phyloP scores from a whole-genome alignment of 1,139 yeast species.

The Petasospora rhodanensis region DNA sequence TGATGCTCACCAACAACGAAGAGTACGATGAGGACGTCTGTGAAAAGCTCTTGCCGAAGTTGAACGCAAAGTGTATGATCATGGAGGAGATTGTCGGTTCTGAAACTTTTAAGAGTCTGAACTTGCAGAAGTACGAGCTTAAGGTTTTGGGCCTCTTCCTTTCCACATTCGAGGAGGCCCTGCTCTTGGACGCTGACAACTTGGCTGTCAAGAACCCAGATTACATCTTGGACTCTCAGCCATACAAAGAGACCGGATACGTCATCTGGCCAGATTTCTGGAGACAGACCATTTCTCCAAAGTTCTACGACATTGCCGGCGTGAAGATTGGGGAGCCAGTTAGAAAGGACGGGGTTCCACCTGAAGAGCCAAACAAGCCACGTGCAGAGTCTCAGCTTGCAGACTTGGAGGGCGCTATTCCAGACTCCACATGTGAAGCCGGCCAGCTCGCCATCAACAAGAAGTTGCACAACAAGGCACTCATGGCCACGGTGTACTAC shows the following conservation, averaged over 20 bases:
- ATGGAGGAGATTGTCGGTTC: constrained; percentile 41
- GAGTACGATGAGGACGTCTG: constrained; percentile 52
- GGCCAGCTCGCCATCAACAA: constrained; percentile 56
- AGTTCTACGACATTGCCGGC: constrained; percentile 48
- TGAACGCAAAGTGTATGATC: constrained; percentile 53
- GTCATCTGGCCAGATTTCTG: constrained; percentile 66
- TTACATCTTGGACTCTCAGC: constrained; percentile 34
- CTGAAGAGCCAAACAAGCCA: constrained; percentile 24
- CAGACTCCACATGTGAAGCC: constrained; percentile 59
- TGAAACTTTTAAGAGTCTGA: constrained; percentile 34
- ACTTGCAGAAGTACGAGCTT: constrained; percentile 54
- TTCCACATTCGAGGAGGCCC: constrained; percentile 53
- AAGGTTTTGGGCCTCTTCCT: constrained; percentile 53
- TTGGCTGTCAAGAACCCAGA: constrained; percentile 52
- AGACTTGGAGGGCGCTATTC: constrained; percentile 51
- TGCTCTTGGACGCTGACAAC: constrained; percentile 56
- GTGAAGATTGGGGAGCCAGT: constrained; percentile 26
- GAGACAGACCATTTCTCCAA: constrained; percentile 57
- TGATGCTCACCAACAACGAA: constrained; percentile 47
- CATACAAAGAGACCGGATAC: constrained; percentile 25
- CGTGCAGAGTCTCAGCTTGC: constrained; percentile 36
- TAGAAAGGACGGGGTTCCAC: constrained; percentile 30
- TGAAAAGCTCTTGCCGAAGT: constrained; percentile 42
- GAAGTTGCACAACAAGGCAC: constrained; percentile 42
- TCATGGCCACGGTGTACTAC: constrained; percentile 51